Percentiles rank a stretch among this genome's conserved stretches.
These are phyloP conservation scores for Candida buenavistaensis DNA, from an alignment of 1,139 yeast genomes.

Conservation along the genomic window DNA sequence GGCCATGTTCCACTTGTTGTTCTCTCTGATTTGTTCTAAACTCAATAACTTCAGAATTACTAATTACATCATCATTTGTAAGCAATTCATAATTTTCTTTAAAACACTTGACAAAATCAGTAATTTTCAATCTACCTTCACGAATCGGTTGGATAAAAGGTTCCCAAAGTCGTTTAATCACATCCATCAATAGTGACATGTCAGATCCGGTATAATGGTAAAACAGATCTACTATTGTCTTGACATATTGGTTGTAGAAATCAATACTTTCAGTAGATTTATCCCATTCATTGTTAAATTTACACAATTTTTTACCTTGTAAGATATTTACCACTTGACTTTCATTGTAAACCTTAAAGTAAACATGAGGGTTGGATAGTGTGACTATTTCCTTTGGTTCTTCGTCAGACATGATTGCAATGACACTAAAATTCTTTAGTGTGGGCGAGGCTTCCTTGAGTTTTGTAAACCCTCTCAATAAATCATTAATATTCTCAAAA, in stretches of 20 bases:
- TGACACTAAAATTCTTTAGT: conserved; percentile 29
- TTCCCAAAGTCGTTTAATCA: conserved; percentile 52
- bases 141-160: conserved; percentile 44
- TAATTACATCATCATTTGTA: conserved; percentile 39
- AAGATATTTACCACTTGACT: conserved; percentile 41
- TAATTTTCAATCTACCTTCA: conserved; percentile 27
- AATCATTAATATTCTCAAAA: conserved; percentile 46
- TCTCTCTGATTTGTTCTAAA: conserved; percentile 26
- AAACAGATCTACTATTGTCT: conserved; percentile 52
- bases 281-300: conserved; percentile 28
- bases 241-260: conserved; percentile 52
- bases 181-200: conserved; percentile 40
- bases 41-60: conserved; percentile 31
- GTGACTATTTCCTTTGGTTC: conserved; percentile 50
- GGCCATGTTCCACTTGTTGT: conserved; percentile 11
- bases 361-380: conserved; percentile 49
- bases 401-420: conserved; percentile 39
- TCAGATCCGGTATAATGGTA: conserved; percentile 57
- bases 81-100: conserved; percentile 43
- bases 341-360: conserved; percentile 47
- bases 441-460: conserved; percentile 40
- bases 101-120: conserved; percentile 50
- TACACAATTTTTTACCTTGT: conserved; percentile 25
- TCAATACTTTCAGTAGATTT: conserved; percentile 19
- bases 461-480: conserved; percentile 48